These are phyloP conservation scores for Pichia pseudocactophila DNA, from an alignment of 805 yeast species.

Conservation along the genomic window DNA sequence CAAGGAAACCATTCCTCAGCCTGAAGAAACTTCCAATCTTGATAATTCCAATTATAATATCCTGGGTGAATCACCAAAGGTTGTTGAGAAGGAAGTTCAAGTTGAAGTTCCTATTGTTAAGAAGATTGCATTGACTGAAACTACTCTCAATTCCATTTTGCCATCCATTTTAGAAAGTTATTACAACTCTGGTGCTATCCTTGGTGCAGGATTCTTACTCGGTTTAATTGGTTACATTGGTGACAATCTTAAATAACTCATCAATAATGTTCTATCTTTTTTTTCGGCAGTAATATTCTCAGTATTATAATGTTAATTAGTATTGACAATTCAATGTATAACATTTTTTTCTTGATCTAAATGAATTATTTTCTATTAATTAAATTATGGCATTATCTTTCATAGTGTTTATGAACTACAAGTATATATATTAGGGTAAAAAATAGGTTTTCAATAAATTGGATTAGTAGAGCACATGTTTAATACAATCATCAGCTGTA, in stretches of 20 bases:
- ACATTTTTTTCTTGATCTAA: neutral
- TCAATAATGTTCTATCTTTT: too few relatives aligned
- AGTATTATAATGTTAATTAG: too few relatives aligned
- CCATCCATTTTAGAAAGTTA: conserved; percentile 30
- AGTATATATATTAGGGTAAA: too few relatives aligned
- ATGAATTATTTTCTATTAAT: neutral
- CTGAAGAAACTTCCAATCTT: conserved; percentile 32
- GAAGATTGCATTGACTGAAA: conserved; percentile 31
- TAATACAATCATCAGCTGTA: conserved; percentile 57
- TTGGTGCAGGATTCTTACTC: conserved; percentile 39
- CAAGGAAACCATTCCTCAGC: conserved; percentile 16
- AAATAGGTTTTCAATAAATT: too few relatives aligned
- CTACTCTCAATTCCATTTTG: conserved; percentile 27
- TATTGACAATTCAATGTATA: neutral
- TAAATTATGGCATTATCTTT: too few relatives aligned
- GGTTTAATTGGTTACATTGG: conserved; percentile 52
- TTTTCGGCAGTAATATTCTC: too few relatives aligned
- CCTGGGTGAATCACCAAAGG: conserved; percentile 26
- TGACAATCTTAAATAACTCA: conserved; percentile 29
- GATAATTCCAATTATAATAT: conserved; percentile 39
- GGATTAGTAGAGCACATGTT: conserved; percentile 17
- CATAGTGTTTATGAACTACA: too few relatives aligned
- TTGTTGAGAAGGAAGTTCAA: conserved; percentile 28
- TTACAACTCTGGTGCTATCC: conserved; percentile 32
- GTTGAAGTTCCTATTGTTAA: conserved; percentile 23